Conservation (phyloP, 257 asterid genomes). For the Ligustrum vulgare region DNA sequence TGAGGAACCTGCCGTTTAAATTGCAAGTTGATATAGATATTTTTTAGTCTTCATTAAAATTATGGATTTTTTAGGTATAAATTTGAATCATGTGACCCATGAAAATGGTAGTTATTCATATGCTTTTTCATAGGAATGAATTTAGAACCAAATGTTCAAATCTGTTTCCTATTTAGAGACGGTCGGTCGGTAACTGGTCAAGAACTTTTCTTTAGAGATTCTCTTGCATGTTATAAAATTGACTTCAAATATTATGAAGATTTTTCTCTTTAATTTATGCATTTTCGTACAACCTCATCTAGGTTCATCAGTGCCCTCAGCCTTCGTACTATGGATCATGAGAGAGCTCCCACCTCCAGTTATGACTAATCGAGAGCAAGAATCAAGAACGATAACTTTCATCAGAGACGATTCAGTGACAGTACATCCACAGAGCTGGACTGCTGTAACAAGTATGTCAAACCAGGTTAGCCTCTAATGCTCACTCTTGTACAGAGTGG, state of each 20-base stretch:
- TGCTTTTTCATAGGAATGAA: background rate
- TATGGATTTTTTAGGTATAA: background rate
- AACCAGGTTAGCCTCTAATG: slow-evolving; percentile 37
- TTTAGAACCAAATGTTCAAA: background rate
- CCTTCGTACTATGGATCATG: slow-evolving; percentile 50
- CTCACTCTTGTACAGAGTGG: background rate
- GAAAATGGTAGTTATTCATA: background rate
- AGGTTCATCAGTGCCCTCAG: slow-evolving; percentile 54
- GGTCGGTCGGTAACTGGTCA: background rate
- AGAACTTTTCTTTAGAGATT: background rate
- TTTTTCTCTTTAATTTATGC: background rate
- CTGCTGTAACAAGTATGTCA: slow-evolving; percentile 36
- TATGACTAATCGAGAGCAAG: slow-evolving; percentile 31
- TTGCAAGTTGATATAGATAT: background rate
- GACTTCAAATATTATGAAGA: background rate
- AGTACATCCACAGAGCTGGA: slow-evolving; percentile 45
- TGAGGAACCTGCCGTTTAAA: background rate
- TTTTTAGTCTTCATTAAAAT: background rate
- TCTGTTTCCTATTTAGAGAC: background rate
- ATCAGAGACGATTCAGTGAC: slow-evolving; percentile 34
- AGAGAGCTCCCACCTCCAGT: slow-evolving; percentile 48
- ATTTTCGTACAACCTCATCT: background rate
- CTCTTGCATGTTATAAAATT: background rate
- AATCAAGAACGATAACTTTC: slow-evolving; percentile 45
- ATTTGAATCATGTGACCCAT: background rate